Base-by-base conservation (phyloP, 441 rosid species). In the Pelargonium fulgidum region DNA sequence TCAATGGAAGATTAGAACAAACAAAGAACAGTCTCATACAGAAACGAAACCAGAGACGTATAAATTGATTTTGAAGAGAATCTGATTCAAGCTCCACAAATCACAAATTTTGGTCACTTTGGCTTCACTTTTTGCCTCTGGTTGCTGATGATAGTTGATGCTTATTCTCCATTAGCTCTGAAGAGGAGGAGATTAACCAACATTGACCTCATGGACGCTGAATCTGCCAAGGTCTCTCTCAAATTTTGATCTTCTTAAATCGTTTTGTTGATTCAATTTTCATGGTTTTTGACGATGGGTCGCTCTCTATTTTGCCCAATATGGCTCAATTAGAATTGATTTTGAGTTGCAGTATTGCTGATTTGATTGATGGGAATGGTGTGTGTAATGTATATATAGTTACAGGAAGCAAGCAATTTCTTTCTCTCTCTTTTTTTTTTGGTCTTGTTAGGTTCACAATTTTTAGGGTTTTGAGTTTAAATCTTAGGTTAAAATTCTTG, bases 201-300 rank as follows among this genome's bases (percentile, higher is more conserved):
- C 72, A 64, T 70, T 72, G 73, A 84, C 77, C 24, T 85, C 76
- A 92, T 92, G 94, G 96, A 90, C 66, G 73, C 87, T 76, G 86
- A 85, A 82, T 82, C 83, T 44, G 82, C 90, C 19, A 84, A 85
- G 93, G 92, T 86, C 20, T 11, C 50, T 12, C 17, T 36, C 47
- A 7, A 24, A 29, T 13, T 33, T 20, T 52, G 33, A 44, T 45
- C 4, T 42, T 41, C 58, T 12, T 16, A 33, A 56, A 16, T 54
- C 4, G 5, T 3, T 36, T 63, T n/a, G 4, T 48, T 64, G 0
- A 19, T 63, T 33, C 66, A 0, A 0, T 54, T 62, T 52, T 20
- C 1, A 61, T 48, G 45, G 7, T 12, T 50, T 33, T 20, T 39
- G 0, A 9, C 12, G 48, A 64, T 64, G 69, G 68, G 62, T 59